Percentiles rank a stretch among this genome's conserved stretches.
Conservation (phyloP, 345 rosid species). For the Mallotus nudiflorus region DNA sequence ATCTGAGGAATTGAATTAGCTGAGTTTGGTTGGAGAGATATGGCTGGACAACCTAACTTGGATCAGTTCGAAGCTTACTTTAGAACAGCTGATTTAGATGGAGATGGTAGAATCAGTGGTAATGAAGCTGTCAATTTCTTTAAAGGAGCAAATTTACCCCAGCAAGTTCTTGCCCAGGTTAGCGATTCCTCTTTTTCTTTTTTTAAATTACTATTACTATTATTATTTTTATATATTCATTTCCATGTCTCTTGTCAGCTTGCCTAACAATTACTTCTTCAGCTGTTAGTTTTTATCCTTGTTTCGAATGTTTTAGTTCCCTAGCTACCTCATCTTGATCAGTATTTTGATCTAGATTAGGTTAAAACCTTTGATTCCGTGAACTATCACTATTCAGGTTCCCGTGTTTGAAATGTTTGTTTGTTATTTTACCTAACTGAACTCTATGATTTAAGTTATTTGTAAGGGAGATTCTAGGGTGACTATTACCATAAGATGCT, state of each 20-base stretch:
- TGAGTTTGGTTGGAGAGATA: slow-evolving; percentile 14
- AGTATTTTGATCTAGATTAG: no score
- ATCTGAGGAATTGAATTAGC: slow-evolving; percentile 5
- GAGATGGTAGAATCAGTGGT: slow-evolving; percentile 93
- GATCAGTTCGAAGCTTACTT: slow-evolving; percentile 86
- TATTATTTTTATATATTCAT: no score
- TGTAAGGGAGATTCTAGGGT: background rate
- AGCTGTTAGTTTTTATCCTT: no score
- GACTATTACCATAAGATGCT: no score
- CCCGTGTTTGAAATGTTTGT: no score
- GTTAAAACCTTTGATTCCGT: no score
- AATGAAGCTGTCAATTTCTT: slow-evolving; percentile 89
- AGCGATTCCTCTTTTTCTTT: background rate
- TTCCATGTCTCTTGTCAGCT: no score
- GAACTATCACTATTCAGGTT: no score
- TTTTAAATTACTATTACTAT: no score
- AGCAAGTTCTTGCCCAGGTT: slow-evolving; percentile 94
- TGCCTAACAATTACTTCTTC: no score
- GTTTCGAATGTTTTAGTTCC: no score
- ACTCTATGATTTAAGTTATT: background rate
- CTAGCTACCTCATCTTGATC: no score
- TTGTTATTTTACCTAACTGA: background rate
- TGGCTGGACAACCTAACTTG: slow-evolving; percentile 59
- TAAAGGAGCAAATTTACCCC: slow-evolving; percentile 84
- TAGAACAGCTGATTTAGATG: slow-evolving; percentile 91